Base-by-base conservation (phyloP, 106 monocot genomes). In the Xerophyta viscosa region DNA sequence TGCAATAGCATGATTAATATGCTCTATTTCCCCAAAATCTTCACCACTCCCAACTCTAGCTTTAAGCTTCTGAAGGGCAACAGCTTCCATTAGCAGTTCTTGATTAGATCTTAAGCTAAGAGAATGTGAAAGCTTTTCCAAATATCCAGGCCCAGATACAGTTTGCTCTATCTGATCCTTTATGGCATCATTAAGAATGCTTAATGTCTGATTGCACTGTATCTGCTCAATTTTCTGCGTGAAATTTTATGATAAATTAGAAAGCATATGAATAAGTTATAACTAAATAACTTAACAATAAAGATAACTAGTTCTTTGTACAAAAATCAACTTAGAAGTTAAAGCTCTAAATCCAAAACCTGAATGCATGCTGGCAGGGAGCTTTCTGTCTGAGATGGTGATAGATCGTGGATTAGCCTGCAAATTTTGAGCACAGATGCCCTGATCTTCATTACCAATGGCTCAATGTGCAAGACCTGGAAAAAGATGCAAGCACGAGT, bases 11-110 rank as follows among this genome's bases (percentile, higher is more conserved):
- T 66, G 66, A 48, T 82, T 70, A 60, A 86, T 72, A 54, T 65
- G 29, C 51, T 98, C 82, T 13, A 71, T 37, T 33, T 84, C 80
- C 19, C 37, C 48, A 45, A 66, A 71, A 29, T 33, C 75, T 37
- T 76, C 81, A 45, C 63, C 66, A 45, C 39, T 65, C 6, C 50
- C 58, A 45, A 22, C 22, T 36, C 52, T 66, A 24, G 67, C 41
- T 67, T 82, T 98, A 23, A 86, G 65, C 51, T 89, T 98, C 19
- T 86, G 79, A 56, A 98, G 86, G 17, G 89, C 73, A 62, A 86
- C 81, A 48, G 36, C 57, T 65, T 98, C 96, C 73, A 79, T 82
- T 41, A 98, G 71, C 54, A 96, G 52, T 62, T 85, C 96, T 39
- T 68, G 54, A 67, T 89, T 85, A 20, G 85, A 74, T 42, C 60